These are phyloP conservation scores for Populus euphratica DNA, from an alignment of 345 rosid genomes.

Conservation along the genomic window DNA sequence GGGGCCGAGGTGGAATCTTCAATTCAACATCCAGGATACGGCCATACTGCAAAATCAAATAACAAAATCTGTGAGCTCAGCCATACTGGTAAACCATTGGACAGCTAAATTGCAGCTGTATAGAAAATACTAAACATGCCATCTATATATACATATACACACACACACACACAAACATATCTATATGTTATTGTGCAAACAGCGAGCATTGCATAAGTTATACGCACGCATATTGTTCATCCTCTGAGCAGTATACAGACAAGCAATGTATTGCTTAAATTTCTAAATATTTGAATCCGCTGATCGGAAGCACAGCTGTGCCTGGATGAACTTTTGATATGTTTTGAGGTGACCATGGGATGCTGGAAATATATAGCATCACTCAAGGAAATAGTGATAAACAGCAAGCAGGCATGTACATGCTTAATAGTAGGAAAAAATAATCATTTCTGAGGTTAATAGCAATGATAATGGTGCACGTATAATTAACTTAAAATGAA, in stretches of 20 bases:
- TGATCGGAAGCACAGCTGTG: background rate
- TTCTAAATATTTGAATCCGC: background rate
- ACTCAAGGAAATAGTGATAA: background rate
- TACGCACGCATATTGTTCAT: background rate
- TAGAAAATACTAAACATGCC: background rate
- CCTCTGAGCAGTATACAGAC: background rate
- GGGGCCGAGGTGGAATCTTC: constrained; percentile 96
- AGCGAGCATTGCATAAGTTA: background rate
- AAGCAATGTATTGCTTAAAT: background rate
- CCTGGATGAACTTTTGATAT: background rate
- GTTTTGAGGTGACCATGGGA: background rate
- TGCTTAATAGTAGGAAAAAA: background rate
- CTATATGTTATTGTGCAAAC: background rate
- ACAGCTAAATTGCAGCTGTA: background rate
- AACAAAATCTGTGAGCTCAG: background rate
- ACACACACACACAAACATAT: too few species aligned
- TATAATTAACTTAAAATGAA: background rate
- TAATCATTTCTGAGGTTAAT: background rate
- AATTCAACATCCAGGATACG: constrained; percentile 35
- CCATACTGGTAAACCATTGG: background rate
- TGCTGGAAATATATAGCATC: background rate
- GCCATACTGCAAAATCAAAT: constrained; percentile 56
- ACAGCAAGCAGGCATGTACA: background rate
- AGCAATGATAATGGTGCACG: background rate
- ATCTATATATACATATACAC: background rate